These are phyloP conservation scores for Filobasidium floriforme DNA, from an alignment of 768 basidiomycete species.

Conservation along the genomic window DNA sequence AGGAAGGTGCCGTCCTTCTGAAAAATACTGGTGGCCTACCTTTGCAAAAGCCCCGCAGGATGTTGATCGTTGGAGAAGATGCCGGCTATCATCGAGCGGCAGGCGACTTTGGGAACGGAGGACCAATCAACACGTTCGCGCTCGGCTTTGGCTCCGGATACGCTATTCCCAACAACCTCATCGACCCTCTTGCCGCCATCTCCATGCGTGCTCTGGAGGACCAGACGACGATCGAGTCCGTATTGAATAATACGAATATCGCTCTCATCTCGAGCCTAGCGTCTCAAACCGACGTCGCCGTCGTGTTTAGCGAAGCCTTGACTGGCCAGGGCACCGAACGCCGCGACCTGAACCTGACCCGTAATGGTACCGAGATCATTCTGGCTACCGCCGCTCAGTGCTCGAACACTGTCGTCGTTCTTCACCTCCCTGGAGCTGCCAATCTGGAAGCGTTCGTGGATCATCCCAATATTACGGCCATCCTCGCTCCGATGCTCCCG, in stretches of 20 bases:
- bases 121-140: constrained; percentile 5
- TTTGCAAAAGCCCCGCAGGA: constrained; percentile 36
- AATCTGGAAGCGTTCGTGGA: constrained; percentile 30
- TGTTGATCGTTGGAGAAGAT: constrained; percentile 55
- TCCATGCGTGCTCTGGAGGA: constrained; percentile 10
- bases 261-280: constrained; percentile 18
- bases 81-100: constrained; percentile 50
- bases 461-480: constrained; percentile 41
- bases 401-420: constrained; percentile 18
- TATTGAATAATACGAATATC: constrained; percentile 13
- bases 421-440: constrained; percentile 13
- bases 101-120: background rate
- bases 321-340: constrained; percentile 40
- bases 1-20: constrained; percentile 28
- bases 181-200: constrained; percentile 13
- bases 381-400: constrained; percentile 12
- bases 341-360: constrained; percentile 14
- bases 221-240: constrained; percentile 3
- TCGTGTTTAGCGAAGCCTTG: constrained; percentile 42
- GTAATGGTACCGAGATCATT: background rate
- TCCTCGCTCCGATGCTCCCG: constrained; percentile 39
- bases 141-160: constrained; percentile 12
- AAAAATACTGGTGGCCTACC: constrained; percentile 39
- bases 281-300: constrained; percentile 35
- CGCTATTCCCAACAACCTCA: constrained; percentile 9